Percentiles rank a stretch among this genome's conserved stretches.
Conservation (phyloP, 2,329 filamentous ascomycete species). For the Pseudodiploospora longispora region DNA sequence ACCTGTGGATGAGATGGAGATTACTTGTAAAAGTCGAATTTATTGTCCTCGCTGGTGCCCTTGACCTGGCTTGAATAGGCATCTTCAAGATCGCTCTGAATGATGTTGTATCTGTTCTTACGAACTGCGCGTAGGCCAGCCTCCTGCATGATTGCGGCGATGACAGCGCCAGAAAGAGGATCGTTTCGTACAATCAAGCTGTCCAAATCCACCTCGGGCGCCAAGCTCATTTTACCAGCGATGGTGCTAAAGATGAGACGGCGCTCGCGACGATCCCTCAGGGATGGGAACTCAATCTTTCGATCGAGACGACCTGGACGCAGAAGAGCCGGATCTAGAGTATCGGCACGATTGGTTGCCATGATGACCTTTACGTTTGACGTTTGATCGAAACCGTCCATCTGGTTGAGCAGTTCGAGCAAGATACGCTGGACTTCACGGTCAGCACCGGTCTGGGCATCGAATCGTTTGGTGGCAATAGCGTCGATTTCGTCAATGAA, state of each 20-base stretch:
- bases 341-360: slow-evolving; percentile 98
- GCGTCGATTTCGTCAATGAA: slow-evolving; percentile 99
- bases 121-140: slow-evolving; percentile 87
- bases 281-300: slow-evolving; percentile 97
- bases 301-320: slow-evolving; percentile 91
- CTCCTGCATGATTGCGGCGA: slow-evolving; percentile 99
- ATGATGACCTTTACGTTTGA: slow-evolving; percentile 99
- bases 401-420: slow-evolving; percentile 95
- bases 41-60: slow-evolving; percentile 56
- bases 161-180: slow-evolving; percentile 87
- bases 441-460: slow-evolving; percentile 95
- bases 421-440: slow-evolving; percentile 98
- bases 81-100: slow-evolving; percentile 92
- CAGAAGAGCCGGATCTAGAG: slow-evolving; percentile 86
- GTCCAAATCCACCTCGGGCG: slow-evolving; percentile 93
- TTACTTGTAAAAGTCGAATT: slow-evolving; percentile 91
- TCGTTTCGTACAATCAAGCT: slow-evolving; percentile 95
- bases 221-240: slow-evolving; percentile 91
- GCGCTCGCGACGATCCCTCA: slow-evolving; percentile 88
- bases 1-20: too few relatives aligned
- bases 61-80: slow-evolving; percentile 97
- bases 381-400: slow-evolving; percentile 99
- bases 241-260: slow-evolving; percentile 98
- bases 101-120: slow-evolving; percentile 99
- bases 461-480: slow-evolving; percentile 98